These are phyloP conservation scores for Elaphomyces granulatus DNA, from an alignment of 495 filamentous ascomycete genomes.

Conservation along the genomic window DNA sequence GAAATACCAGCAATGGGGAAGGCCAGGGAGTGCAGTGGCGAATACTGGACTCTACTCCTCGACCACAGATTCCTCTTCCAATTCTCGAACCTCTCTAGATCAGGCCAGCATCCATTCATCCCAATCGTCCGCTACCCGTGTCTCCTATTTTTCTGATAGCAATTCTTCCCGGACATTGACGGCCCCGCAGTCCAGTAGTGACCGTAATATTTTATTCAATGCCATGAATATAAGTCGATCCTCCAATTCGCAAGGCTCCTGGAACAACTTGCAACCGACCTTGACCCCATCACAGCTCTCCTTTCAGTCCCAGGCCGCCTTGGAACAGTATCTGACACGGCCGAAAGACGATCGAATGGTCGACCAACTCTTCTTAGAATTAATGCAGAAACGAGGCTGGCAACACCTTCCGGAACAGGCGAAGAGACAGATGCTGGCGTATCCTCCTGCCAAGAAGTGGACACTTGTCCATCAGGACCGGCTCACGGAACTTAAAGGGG, in stretches of 20 bases:
- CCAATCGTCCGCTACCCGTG: conserved; percentile 42
- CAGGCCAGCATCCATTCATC: conserved; percentile 50
- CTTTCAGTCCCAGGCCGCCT: conserved; percentile 40
- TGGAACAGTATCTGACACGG: conserved; percentile 41
- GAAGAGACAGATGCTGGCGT: conserved; percentile 85
- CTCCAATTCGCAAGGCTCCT: conserved; percentile 20
- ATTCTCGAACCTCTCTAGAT: conserved; percentile 56
- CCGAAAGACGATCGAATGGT: conserved; percentile 75
- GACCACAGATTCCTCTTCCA: conserved; percentile 52
- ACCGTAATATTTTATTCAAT: conserved; percentile 21
- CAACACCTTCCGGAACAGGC: conserved; percentile 95
- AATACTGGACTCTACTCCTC: conserved; percentile 48
- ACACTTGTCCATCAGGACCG: conserved; percentile 91
- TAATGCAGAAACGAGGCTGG: conserved; percentile 97
- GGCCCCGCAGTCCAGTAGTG: conserved; percentile 25
- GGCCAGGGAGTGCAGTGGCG: conserved; percentile 37
- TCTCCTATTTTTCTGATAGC: conserved; percentile 46
- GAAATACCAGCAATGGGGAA: conserved; percentile 61
- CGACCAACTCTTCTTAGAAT: conserved; percentile 79
- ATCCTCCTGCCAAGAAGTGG: conserved; percentile 92
- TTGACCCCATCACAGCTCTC: conserved; percentile 31
- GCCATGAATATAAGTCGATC: conserved; percentile 16
- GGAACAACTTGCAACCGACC: conserved; percentile 28
- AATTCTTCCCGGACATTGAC: conserved; percentile 48
- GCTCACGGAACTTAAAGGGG: conserved; percentile 81